Conservation (phyloP, 2,329 filamentous ascomycete species). For the Aspergillus sp. region DNA sequence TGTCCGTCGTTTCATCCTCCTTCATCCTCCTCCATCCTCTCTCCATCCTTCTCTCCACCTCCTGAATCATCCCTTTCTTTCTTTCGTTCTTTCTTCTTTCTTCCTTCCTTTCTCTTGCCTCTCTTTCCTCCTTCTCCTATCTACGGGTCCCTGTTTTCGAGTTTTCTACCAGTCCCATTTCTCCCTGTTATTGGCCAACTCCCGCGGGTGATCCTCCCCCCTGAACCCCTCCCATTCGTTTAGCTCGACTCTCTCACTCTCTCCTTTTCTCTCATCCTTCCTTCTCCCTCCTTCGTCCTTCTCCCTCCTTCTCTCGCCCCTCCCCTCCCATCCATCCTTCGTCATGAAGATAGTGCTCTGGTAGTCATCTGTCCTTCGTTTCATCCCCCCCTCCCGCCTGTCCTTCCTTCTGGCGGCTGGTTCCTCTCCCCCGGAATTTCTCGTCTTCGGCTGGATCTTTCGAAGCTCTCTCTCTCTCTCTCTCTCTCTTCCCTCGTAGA, state of each 20-base stretch:
- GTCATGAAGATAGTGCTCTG: constrained; percentile 39
- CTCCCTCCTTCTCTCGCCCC: not conserved
- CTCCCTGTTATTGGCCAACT: no score
- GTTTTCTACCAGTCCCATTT: no score
- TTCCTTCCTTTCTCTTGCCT: no score
- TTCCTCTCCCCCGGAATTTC: constrained; percentile 11
- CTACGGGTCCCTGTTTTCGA: no score
- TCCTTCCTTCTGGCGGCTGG: constrained; percentile 24
- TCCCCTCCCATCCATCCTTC: not conserved
- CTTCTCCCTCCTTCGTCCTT: constrained; percentile 5
- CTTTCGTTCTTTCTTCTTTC: no score
- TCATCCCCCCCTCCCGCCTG: constrained; percentile 11
- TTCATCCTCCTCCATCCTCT: not conserved
- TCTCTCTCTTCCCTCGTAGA: not conserved
- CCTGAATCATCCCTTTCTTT: no score
- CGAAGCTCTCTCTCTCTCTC: constrained; percentile 14
- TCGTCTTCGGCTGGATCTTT: constrained; percentile 30
- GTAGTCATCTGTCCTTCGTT: constrained; percentile 24
- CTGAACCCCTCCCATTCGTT: constrained; percentile 1
- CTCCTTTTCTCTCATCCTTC: constrained; percentile 7
- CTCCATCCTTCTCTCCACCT: no score
- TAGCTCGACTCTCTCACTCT: constrained; percentile 5
- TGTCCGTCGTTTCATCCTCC: constrained; percentile 20
- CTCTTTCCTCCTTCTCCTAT: no score
- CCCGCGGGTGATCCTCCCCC: no score